Conservation (phyloP, 2,329 filamentous ascomycete species). For the Ophiostoma piceae region DNA sequence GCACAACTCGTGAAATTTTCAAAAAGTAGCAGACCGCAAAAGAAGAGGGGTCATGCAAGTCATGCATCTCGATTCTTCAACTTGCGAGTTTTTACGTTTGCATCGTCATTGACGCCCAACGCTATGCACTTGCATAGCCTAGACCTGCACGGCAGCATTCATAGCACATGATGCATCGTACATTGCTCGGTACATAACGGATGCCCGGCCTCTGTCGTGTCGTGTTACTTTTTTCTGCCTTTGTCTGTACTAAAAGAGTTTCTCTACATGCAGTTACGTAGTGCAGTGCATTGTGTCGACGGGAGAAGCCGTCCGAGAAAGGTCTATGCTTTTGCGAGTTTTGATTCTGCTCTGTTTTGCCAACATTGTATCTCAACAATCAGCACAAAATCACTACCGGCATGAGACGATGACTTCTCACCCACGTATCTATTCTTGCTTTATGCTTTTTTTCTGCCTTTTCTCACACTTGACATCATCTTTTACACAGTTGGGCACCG, state of each 20-base stretch:
- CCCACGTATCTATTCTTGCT: no score
- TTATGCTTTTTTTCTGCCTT: no score
- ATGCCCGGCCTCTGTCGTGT: neutral
- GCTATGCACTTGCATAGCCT: neutral
- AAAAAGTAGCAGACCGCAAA: no score
- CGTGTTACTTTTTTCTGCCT: no score
- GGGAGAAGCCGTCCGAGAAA: neutral
- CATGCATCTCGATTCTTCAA: neutral
- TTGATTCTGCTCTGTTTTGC: neutral
- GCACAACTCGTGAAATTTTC: neutral
- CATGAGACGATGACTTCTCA: no score
- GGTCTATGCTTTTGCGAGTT: neutral
- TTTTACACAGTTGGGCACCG: neutral
- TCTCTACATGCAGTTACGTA: neutral
- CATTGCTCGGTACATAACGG: neutral
- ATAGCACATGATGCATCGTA: neutral
- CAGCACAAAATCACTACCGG: no score
- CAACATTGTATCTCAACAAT: no score
- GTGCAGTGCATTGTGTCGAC: neutral
- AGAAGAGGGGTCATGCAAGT: neutral
- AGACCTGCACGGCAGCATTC: neutral
- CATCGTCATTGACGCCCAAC: slow-evolving; percentile 10
- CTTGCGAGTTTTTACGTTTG: neutral
- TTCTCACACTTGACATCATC: neutral
- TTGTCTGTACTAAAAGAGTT: neutral